Evolutionary conservation across 2,329 filamentous ascomycete genomes (phyloP), one percentile per base, ranked within the genome.

Genomic region (Penicillium corylophilum): DNA sequence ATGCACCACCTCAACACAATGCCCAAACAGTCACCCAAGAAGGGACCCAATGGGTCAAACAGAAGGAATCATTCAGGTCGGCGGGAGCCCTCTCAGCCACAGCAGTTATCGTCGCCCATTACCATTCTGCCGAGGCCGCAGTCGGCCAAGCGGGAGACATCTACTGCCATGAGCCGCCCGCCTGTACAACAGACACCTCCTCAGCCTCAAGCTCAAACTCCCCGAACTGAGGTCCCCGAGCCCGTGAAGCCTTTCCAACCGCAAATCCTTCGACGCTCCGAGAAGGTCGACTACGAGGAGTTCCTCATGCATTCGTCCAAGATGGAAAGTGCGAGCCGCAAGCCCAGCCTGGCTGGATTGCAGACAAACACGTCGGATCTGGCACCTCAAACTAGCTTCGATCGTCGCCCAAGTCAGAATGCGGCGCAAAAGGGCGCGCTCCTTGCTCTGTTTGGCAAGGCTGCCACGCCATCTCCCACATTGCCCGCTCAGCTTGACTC

Each of bases 401-500:
- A 73, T 56, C 73, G 68, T 40, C 69, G 70, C 8, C 66, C 70
- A n/a, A 73, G 64, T 42, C 75, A 77, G 56, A 71, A 73, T 15
- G 54, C 60, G n/a, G 69, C 74, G 15, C 78, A 80, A 48, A 77
- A 75, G 53, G 75, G 79, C 56, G 67, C 71, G 3, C 66, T 81
- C 4, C 74, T 89, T 12, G 87, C 85, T 5, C 77, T 89, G 1
- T 88, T 89, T 63, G 79, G 81, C 23, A 82, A 82, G 62, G 63
- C 73, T 15, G 49, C 55, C 26, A 64, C 66, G 28, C 60, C 67
- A 1, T 51, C 59, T 5, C 50, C 59, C n/a, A 53, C 60, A 12
- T 56, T 60, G 23, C 38, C 63, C 26, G 53, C 48, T 10, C 59
- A 62, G 22, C 54, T 60, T 18, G 59, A 66, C 20, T 48, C 64